Percentiles rank a stretch among this genome's conserved stretches.
Evolutionary conservation across 2,329 filamentous ascomycete species (phyloP).

Genomic region (Colletotrichum eleusines): DNA sequence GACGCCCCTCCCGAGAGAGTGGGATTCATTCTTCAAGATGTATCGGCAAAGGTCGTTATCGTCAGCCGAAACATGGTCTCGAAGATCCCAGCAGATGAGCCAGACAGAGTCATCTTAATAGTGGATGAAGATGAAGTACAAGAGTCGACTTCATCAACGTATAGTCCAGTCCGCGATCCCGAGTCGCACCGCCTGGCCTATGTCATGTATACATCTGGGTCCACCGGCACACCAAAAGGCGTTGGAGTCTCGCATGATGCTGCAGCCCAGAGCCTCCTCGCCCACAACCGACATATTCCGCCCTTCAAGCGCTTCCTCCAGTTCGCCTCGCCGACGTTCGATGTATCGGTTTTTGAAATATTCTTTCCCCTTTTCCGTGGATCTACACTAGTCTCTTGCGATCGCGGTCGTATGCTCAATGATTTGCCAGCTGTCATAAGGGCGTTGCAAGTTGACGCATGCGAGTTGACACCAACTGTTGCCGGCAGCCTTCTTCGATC

Average conservation of each 20-base stretch:
- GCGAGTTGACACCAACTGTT: conserved; percentile 90
- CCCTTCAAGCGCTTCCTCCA: conserved; percentile 84
- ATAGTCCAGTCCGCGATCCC: neutral
- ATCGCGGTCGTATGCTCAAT: conserved; percentile 77
- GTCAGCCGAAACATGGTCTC: conserved; percentile 65
- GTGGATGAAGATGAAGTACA: conserved; percentile 47
- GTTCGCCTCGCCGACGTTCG: conserved; percentile 92
- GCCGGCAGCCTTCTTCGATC: conserved; percentile 79
- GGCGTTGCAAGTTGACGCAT: conserved; percentile 79
- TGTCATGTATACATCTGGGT: conserved; percentile 94
- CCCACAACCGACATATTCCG: conserved; percentile 84
- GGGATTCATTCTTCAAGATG: conserved; percentile 83
- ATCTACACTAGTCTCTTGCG: conserved; percentile 78
- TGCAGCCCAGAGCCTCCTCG: conserved; percentile 83
- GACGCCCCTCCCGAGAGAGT: conserved; percentile 83
- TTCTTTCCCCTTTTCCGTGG: conserved; percentile 88
- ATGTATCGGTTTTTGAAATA: conserved; percentile 94
- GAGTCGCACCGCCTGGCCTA: conserved; percentile 73
- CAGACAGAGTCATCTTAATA: conserved; percentile 51
- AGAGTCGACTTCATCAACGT: neutral
- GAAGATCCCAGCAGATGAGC: conserved; percentile 52
- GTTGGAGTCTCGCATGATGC: conserved; percentile 85
- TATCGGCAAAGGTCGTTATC: conserved; percentile 76
- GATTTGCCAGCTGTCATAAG: conserved; percentile 78
- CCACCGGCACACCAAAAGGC: conserved; percentile 89